Evolutionary conservation across 2,329 filamentous ascomycete species (phyloP), one percentile per base, ranked within the genome.

Genomic region (Sarocladium brachiariae): DNA sequence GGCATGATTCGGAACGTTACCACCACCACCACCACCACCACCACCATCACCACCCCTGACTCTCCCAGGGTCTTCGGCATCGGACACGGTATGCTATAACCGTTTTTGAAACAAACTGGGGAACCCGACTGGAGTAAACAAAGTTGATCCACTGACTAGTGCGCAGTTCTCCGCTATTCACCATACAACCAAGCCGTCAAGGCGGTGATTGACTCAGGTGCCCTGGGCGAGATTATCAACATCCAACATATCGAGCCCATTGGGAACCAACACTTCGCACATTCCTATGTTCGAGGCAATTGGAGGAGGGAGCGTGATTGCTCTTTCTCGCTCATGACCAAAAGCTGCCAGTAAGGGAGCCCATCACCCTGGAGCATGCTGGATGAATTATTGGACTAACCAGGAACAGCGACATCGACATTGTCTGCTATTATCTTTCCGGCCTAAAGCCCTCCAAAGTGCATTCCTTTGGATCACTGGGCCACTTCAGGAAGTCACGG

Each of bases 201-300:
- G 50, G 50, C 53, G 11, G 25, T 55, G 5, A 55, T 55, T 30
- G 50, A 53, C 21, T 53, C 53, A 30, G 53, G 52, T n/a, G 53
- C 53, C 2, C 38, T 55, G 27, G 53, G 53, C 21, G 53, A 55
- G 39, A 55, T 55, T 23, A 52, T 55, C 50, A 55, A 55, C 35
- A 55, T 55, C 30, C 53, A 55, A 39, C 53, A 55, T 35, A 55
- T 55, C 10, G 53, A 55, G 35, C 53, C 53, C 11, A 50, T 55
- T 23, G 53, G 53, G 11, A 55, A 55, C 24, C 53, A 55, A 47
- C 53, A 55, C 31, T 55, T 55, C 35, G 48, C 53, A 11, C 53
- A 55, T 43, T 55, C 53, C n/a, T 55, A 53, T 31, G 53, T 55
- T 31, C 52, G 53, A n/a, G 53, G 53, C 4, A 55, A 55, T 38